Evolutionary conservation across 2,329 filamentous ascomycete genomes (phyloP), one percentile per base, ranked within the genome.

Genomic region (Cytospora mali): DNA sequence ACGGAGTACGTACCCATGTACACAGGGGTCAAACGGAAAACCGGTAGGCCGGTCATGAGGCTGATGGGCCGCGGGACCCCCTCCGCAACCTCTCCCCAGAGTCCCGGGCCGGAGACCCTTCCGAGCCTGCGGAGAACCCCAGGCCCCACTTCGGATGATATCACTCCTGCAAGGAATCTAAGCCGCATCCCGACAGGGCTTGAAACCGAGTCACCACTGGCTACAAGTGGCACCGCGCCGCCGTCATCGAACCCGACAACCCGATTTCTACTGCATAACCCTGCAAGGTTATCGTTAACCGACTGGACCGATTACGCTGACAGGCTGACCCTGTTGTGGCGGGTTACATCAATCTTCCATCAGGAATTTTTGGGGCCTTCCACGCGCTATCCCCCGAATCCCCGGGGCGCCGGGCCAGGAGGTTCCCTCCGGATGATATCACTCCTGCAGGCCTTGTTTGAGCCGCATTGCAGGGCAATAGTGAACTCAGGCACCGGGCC

Each of bases 281-380:
- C 42, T 46, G n/a, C 42, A 46, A 23, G 42, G 42, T 46, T 46
- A 46, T 21, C 21, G 42, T 46, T n/a, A n/a, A 46, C 23, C 42
- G 4, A 46, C n/a, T 21, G n/a, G 2, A 23, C 21, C 42, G n/a
- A n/a, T n/a, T n/a, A n/a, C n/a, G n/a, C n/a, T 46, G 14, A 10
- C 29, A 11, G 16, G 14, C 53, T 39, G 25, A 56, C 16, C 54
- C 14, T 31, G 25, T 18, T 21, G 9, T 49, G n/a, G 39, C 18
- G 56, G 52, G 62, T 61, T 63, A 52, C 62, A 61, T 63, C 62
- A 61, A 28, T n/a, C 46, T 21, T 29, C 9, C 23, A 25, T 28
- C n/a, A 56, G 9, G 33, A 2, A 54, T 29, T 53, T 29, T 49
- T 48, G 52, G 50, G 54, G 35, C 6, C 9, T 28, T 25, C 58